Conservation (phyloP, 2,329 filamentous ascomycete genomes). For the Corniculantispora saksenae region DNA sequence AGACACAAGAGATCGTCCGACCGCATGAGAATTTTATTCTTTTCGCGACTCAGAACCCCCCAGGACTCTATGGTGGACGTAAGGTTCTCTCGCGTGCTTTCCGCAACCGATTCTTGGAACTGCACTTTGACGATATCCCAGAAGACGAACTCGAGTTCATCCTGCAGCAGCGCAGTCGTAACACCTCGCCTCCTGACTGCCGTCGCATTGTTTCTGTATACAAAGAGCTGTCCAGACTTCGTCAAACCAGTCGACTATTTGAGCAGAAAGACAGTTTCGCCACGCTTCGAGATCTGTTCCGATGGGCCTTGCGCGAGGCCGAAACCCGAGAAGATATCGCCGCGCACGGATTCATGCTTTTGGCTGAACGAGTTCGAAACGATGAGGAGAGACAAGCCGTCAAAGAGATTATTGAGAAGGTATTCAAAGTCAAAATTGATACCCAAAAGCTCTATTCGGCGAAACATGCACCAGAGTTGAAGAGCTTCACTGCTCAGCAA, state of each 20-base stretch:
- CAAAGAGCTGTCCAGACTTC: conserved; percentile 82
- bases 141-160: conserved; percentile 93
- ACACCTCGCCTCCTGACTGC: conserved; percentile 87
- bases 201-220: conserved; percentile 90
- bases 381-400: conserved; percentile 82
- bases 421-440: conserved; percentile 85
- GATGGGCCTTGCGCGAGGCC: conserved; percentile 86
- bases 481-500: conserved; percentile 44
- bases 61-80: conserved; percentile 90
- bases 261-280: conserved; percentile 98
- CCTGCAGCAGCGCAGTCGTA: conserved; percentile 81
- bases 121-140: conserved; percentile 98
- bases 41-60: conserved; percentile 96
- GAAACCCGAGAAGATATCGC: conserved; percentile 88
- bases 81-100: conserved; percentile 94
- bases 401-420: conserved; percentile 82
- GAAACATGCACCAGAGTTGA: conserved; percentile 57
- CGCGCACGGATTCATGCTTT: conserved; percentile 90
- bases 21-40: conserved; percentile 96
- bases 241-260: conserved; percentile 88
- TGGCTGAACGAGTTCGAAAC: conserved; percentile 93
- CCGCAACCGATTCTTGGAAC: conserved; percentile 91
- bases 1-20: conserved; percentile 90
- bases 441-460: conserved; percentile 70
- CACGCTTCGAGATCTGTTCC: conserved; percentile 90